These are phyloP conservation scores for Coffea canephora DNA, from an alignment of 257 asterid species.

Conservation along the genomic window DNA sequence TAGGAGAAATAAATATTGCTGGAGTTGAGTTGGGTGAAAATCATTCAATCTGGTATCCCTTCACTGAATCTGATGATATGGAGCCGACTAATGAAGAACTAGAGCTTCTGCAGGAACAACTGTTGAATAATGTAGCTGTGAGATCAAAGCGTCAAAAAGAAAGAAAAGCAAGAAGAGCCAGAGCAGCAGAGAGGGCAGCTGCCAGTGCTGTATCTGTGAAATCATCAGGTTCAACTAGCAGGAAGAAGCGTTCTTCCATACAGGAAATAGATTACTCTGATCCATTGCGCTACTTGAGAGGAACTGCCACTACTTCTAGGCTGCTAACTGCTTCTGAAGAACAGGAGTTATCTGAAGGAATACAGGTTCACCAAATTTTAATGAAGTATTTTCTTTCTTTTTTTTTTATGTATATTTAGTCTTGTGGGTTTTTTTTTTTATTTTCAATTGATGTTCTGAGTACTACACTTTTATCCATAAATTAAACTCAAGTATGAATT, in stretches of 20 bases:
- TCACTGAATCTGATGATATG: constrained; percentile 44
- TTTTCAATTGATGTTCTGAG: neutral
- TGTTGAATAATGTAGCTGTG: constrained; percentile 55
- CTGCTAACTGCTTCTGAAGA: constrained; percentile 88
- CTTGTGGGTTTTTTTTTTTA: neutral
- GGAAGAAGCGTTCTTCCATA: constrained; percentile 59
- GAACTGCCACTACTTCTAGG: constrained; percentile 60
- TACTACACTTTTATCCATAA: neutral
- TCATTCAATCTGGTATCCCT: constrained; percentile 25
- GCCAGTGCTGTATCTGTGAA: constrained; percentile 61
- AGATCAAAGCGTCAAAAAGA: constrained; percentile 81
- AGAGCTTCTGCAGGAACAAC: constrained; percentile 55
- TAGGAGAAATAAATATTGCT: constrained; percentile 36
- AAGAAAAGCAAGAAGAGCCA: constrained; percentile 66
- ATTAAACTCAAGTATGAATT: neutral
- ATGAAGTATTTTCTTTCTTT: neutral
- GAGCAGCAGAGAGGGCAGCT: constrained; percentile 76
- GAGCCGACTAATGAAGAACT: constrained; percentile 74
- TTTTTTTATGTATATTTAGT: neutral
- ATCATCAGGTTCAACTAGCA: constrained; percentile 68
- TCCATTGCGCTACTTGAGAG: constrained; percentile 81
- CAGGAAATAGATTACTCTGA: constrained; percentile 79
- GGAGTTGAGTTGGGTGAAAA: constrained; percentile 35
- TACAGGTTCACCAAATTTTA: constrained; percentile 54
- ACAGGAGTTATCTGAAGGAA: constrained; percentile 70